Evolutionary conservation across 139 green algal species (phyloP), one percentile per base, ranked within the genome.

Genomic region (Chlamydomonas incerta): DNA sequence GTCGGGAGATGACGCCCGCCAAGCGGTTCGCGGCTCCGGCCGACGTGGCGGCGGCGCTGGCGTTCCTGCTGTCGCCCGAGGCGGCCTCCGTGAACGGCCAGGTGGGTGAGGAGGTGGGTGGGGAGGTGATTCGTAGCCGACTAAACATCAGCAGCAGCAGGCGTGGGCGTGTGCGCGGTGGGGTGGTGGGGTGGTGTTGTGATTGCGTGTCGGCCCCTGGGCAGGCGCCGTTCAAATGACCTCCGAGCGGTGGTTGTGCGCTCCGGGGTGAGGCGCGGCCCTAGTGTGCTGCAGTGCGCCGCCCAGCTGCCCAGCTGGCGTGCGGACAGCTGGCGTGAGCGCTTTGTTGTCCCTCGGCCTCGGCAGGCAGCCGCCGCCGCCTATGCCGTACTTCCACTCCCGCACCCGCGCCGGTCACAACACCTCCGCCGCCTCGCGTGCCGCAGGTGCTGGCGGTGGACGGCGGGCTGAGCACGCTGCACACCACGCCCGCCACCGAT

Each of bases 381-480:
- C 26, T 50, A 18, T 5, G 62, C 29, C 9, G 31, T 29, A 1
- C 10, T 28, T 67, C 5, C 21, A 35, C 4, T 60, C 15, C 79
- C 2, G 6, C 10, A 4, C 41, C 41, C 26, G 21, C 46, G 28
- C 24, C 26, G 26, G 18, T 26, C 71, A 5, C 46, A 21, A 5
- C 71, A 21, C 41, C 1, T 80, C 31, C 73, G 9, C 21, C 26
- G 3, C 46, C 46, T 23, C 46, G 13, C 17, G 47, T 0, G 31
- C 20, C 20, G 11, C 62, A 81, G 65, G 83, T 89, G 18, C 69
- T 91, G 24, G 72, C 88, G 24, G 83, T 89, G 18, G 88, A 91
- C 46, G 88, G 83, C 9, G 88, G 88, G 14, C 66, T 91, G 0
- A 72, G 34, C 17, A 74, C 83, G 3, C 72, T 89, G 71, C 88